Evolutionary conservation across 1,284 basidiomycete genomes (phyloP).

Genomic region (Laetiporus sulphureus): DNA sequence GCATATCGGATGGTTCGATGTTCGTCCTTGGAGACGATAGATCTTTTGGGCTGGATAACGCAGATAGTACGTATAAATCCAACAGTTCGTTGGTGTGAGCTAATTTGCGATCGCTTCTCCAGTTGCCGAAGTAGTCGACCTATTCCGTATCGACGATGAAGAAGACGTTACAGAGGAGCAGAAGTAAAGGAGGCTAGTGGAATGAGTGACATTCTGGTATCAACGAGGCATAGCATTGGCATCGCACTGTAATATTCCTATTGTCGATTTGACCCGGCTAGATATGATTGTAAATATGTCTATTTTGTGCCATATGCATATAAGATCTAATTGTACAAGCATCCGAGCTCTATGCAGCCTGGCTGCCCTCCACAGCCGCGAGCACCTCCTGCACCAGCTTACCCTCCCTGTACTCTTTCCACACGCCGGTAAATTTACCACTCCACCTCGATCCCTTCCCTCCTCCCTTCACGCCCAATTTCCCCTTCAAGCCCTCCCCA

Average conservation of each 20-base stretch:
- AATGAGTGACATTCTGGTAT: background rate
- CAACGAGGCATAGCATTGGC: background rate
- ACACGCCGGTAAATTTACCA: constrained; percentile 49
- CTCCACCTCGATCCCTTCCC: constrained; percentile 63
- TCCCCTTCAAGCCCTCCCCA: constrained; percentile 52
- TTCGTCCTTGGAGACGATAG: constrained; percentile 12
- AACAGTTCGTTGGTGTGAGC: too few species aligned
- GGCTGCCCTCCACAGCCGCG: background rate
- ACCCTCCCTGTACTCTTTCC: constrained; percentile 29
- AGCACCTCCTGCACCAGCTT: constrained; percentile 29
- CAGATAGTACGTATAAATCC: too few species aligned
- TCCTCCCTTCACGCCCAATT: constrained; percentile 55
- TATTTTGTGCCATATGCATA: constrained; percentile 1
- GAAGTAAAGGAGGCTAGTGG: background rate
- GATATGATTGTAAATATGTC: constrained; percentile 8
- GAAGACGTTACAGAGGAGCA: background rate
- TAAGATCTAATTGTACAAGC: background rate
- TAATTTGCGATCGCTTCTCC: too few species aligned
- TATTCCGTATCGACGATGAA: too few species aligned
- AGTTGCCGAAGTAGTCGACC: too few species aligned
- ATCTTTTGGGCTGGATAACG: background rate
- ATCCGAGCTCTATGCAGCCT: background rate
- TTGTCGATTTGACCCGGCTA: too few species aligned
- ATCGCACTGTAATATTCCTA: too few species aligned
- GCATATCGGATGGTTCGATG: constrained; percentile 18